Percentiles rank a stretch among this genome's conserved stretches.
Conservation (phyloP, 192 early-diverging fungal genomes). For the Entomortierella beljakovae region DNA sequence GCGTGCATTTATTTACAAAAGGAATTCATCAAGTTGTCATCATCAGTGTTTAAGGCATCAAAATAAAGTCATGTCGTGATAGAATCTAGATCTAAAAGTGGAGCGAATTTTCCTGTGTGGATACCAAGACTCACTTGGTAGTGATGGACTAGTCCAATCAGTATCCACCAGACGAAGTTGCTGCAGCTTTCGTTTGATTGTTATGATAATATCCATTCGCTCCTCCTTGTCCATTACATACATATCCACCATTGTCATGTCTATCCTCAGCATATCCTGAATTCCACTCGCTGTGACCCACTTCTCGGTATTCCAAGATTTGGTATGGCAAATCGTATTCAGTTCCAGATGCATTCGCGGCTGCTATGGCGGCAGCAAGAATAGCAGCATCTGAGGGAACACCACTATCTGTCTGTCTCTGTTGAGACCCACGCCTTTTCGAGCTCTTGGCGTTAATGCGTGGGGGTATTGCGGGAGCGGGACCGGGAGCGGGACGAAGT, state of each 20-base stretch:
- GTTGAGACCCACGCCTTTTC: neutral
- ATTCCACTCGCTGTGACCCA: neutral
- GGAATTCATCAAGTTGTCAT: no score
- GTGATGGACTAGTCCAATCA: no score
- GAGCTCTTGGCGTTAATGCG: constrained; percentile 15
- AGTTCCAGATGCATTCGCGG: neutral
- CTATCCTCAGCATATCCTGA: constrained; percentile 4
- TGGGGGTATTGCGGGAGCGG: neutral
- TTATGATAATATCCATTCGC: neutral
- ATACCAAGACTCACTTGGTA: no score
- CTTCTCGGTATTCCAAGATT: neutral
- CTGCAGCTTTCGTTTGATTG: neutral
- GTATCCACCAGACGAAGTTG: neutral
- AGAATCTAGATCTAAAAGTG: no score
- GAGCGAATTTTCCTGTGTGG: no score
- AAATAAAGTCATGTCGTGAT: no score
- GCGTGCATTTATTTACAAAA: no score
- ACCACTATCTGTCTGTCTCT: neutral
- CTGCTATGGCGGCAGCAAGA: neutral
- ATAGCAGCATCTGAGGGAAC: neutral
- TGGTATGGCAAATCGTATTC: neutral
- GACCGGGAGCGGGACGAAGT: neutral
- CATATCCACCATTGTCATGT: neutral
- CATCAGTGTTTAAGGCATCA: no score
- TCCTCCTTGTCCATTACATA: neutral